Evolutionary conservation across 2,329 filamentous ascomycete genomes (phyloP).

Genomic region (Myriosclerotinia scirpicola): DNA sequence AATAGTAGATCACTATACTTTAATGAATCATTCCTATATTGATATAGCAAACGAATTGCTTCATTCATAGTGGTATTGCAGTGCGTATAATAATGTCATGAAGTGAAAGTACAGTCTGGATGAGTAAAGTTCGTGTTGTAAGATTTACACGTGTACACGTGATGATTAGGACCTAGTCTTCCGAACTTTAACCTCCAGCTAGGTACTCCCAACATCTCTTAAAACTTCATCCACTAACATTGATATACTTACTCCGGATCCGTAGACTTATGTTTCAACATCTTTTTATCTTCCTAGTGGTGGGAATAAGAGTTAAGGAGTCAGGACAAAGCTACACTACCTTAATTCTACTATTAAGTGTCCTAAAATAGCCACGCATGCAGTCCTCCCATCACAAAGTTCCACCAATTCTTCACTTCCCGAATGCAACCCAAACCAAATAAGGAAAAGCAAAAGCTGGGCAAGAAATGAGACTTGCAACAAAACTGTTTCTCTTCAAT

Average conservation of each 20-base stretch:
- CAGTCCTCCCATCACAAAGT: neutral
- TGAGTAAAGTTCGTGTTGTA: neutral
- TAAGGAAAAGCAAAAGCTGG: constrained; percentile 20
- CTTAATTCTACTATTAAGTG: neutral
- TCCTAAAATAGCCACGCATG: neutral
- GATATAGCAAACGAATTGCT: neutral
- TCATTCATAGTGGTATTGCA: neutral
- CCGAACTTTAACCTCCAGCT: neutral
- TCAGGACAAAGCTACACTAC: neutral
- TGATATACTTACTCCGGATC: no score
- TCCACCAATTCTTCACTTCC: constrained; percentile 4
- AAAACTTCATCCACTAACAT: neutral
- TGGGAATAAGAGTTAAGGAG: neutral
- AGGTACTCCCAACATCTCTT: no score
- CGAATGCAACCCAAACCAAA: neutral
- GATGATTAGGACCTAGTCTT: neutral
- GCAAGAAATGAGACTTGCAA: constrained; percentile 22
- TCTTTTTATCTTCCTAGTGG: no score
- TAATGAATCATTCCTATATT: neutral
- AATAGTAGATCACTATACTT: neutral
- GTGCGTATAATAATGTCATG: neutral
- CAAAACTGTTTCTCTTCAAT: constrained; percentile 9
- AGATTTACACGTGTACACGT: constrained; percentile 2
- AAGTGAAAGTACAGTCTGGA: neutral
- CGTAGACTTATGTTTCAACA: no score